phyloP scores from a whole-genome alignment of 257 asterid species.

The Solanum phureja region DNA sequence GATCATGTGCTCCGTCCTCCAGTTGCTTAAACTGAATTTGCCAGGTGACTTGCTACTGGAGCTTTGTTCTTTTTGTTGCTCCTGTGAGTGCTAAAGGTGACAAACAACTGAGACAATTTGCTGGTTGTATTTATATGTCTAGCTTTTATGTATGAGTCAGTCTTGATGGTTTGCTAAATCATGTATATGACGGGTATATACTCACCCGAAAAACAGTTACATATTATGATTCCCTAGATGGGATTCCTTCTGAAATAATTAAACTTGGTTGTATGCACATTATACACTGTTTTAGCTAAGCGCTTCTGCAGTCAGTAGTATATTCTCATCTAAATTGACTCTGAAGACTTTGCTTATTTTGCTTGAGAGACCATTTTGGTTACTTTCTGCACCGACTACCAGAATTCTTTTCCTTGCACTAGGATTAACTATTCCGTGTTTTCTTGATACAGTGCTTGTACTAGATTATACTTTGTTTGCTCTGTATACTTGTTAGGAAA shows the following conservation, averaged over 20 bases:
- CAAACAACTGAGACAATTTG: not conserved
- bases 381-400: not conserved
- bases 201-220: not conserved
- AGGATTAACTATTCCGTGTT: not conserved
- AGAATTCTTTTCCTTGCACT: not conserved
- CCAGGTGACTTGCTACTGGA: not conserved
- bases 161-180: not conserved
- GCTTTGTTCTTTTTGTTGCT: not conserved
- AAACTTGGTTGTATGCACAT: not conserved
- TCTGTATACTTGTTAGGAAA: not conserved
- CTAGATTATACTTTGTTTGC: not conserved
- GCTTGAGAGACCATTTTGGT: not conserved
- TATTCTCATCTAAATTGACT: not conserved
- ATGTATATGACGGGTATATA: not conserved
- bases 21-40: constrained; percentile 14
- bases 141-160: not conserved
- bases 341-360: not conserved
- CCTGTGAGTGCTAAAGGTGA: not conserved
- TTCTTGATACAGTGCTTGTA: not conserved
- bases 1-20: constrained; percentile 27
- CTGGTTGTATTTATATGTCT: not conserved
- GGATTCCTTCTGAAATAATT: not conserved
- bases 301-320: not conserved
- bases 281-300: not conserved
- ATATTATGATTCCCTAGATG: not conserved